Base-by-base conservation (phyloP, 768 basidiomycete species). In the Phylloporus sp. region DNA sequence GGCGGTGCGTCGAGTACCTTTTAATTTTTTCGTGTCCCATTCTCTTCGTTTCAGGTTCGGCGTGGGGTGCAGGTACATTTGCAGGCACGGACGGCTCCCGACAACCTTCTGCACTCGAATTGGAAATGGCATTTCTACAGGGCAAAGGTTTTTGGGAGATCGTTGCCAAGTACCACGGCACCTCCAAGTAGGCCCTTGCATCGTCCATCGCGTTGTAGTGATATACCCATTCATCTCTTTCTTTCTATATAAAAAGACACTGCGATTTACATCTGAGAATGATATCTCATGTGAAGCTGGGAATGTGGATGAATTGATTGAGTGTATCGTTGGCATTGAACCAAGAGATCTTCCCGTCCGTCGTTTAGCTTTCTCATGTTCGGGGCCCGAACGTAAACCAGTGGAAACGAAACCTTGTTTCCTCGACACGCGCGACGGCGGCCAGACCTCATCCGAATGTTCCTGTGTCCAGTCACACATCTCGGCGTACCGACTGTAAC, bases 31-130 rank as follows among this genome's bases (percentile, higher is more conserved):
- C 13, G 8, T 4, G n/a, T 45, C 18, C 12, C 20, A 22, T 34
- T 28, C 16, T 43, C 16, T 24, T 22, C 27, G 43, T 18, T 18
- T 2, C 41, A 85, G 87, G 88, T 40, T 85, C 85, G 18, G 79
- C 91, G 1, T 94, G 84, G 81, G 91, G 91, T 57, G 83, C 87
- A n/a, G 88, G 86, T 41, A 86, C 86, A 28, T 73, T 80, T 58
- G 75, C 85, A 12, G 75, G 73, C 39, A 62, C 69, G 9, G 76
- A 78, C 53, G 84, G 83, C 24, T 72, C 78, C 15, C 83, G 86
- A 58, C 77, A 81, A 59, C 85, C 86, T 20, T 73, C 74, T 7
- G 59, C 69, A 7, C 73, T 85, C 34, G 85, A 87, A 66, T 57
- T 79, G 39, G 76, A 80, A 59, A 73, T 84, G 22, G 84, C 82